These are phyloP conservation scores for Plasmodium blacklocki DNA, from an alignment of 169 alveolate species.

Conservation along the genomic window DNA sequence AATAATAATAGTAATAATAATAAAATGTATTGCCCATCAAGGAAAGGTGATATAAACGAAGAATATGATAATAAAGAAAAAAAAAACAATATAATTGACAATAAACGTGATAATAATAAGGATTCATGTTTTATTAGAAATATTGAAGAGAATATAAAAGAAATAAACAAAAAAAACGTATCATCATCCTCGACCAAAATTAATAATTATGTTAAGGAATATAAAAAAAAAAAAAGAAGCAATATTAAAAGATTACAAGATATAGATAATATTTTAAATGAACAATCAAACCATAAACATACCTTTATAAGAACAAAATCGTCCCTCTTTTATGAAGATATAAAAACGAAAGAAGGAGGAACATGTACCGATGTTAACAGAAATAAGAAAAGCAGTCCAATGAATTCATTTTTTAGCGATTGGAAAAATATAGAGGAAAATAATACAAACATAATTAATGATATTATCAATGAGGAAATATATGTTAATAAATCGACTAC, in stretches of 20 bases:
- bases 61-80: too few relatives aligned
- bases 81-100: too few relatives aligned
- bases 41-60: too few relatives aligned
- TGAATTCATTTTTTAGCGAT: slow-evolving; percentile 34
- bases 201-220: background rate
- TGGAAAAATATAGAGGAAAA: slow-evolving; percentile 4
- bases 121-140: too few relatives aligned
- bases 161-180: background rate
- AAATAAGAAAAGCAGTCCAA: background rate
- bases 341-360: slow-evolving; percentile 31
- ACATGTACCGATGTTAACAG: slow-evolving; percentile 76
- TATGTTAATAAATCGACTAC: background rate
- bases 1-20: too few relatives aligned
- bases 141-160: background rate
- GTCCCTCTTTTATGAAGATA: slow-evolving; percentile 29
- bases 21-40: too few relatives aligned
- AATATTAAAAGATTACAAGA: slow-evolving; percentile 30
- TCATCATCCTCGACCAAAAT: background rate
- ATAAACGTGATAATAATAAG: too few relatives aligned
- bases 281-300: slow-evolving; percentile 19
- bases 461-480: background rate
- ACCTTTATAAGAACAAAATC: slow-evolving; percentile 51
- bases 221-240: slow-evolving; percentile 9
- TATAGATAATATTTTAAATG: slow-evolving; percentile 44
- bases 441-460: slow-evolving; percentile 1